Evolutionary conservation across 2,329 filamentous ascomycete genomes (phyloP).

Genomic region (Nemania sp.): DNA sequence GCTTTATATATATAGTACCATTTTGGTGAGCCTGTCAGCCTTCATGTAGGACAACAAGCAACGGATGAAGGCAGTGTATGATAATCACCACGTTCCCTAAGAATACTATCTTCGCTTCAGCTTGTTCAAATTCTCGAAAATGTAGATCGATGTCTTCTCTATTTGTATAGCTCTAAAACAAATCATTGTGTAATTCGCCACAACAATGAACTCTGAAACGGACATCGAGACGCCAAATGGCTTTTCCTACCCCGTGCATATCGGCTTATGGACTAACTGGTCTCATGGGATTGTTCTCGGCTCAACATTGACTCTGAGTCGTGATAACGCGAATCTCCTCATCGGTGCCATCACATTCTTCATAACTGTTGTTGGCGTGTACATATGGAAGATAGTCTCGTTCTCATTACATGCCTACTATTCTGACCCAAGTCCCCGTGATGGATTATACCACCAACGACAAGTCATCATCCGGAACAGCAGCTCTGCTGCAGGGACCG

Average conservation of each 20-base stretch:
- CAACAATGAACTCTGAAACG: no score
- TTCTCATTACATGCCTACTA: constrained; percentile 41
- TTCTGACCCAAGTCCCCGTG: constrained; percentile 37
- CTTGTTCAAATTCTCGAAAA: no score
- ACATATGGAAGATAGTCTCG: constrained; percentile 43
- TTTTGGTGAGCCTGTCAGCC: no score
- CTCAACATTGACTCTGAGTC: constrained; percentile 50
- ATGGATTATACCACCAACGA: constrained; percentile 47
- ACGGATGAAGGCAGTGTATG: no score
- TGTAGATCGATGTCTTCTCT: no score
- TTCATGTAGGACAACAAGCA: no score
- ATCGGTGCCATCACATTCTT: constrained; percentile 53
- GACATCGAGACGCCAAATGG: no score
- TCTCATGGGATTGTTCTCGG: constrained; percentile 49
- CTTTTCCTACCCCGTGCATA: constrained; percentile 38
- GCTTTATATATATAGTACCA: no score
- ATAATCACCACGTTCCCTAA: no score
- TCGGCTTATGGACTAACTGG: constrained; percentile 53
- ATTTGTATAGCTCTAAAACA: no score
- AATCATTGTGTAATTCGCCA: no score
- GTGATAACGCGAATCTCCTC: constrained; percentile 49
- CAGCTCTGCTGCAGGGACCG: constrained; percentile 20
- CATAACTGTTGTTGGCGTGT: constrained; percentile 42
- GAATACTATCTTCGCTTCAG: no score
- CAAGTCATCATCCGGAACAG: constrained; percentile 45